Conservation (phyloP, 2,329 filamentous ascomycete genomes). For the Pyrenophora seminiperda region DNA sequence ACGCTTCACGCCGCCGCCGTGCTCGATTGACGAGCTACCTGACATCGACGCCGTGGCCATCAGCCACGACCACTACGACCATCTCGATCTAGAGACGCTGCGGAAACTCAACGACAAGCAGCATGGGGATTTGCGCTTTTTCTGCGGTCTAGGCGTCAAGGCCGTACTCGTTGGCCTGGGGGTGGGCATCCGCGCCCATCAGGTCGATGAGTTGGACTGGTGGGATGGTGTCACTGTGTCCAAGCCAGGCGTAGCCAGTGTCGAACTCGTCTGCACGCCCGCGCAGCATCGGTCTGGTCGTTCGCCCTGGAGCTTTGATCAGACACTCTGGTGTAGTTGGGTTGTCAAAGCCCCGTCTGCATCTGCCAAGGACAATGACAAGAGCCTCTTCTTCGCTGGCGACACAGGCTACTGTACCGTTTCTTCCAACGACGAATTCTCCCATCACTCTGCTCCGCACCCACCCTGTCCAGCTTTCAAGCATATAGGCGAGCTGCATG, state of each 20-base stretch:
- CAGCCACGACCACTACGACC: constrained; percentile 63
- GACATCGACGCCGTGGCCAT: constrained; percentile 59
- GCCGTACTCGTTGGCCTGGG: constrained; percentile 46
- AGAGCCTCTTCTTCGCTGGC: constrained; percentile 55
- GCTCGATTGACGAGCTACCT: constrained; percentile 56
- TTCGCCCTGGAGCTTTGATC: constrained; percentile 47
- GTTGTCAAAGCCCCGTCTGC: constrained; percentile 41
- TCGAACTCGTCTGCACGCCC: constrained; percentile 54
- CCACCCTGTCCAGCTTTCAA: constrained; percentile 56
- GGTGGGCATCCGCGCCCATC: constrained; percentile 43
- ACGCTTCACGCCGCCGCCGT: constrained; percentile 59
- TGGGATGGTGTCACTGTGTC: constrained; percentile 52
- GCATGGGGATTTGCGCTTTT: constrained; percentile 48
- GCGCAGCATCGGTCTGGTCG: constrained; percentile 56
- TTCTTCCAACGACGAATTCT: constrained; percentile 34
- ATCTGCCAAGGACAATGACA: too few relatives aligned
- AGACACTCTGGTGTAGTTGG: constrained; percentile 58
- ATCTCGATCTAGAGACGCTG: constrained; percentile 57
- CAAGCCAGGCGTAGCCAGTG: constrained; percentile 42
- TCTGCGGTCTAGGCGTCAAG: constrained; percentile 51
- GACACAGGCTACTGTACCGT: constrained; percentile 57
- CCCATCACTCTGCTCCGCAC: constrained; percentile 42
- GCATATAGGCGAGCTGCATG: constrained; percentile 53
- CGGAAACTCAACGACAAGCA: constrained; percentile 48
- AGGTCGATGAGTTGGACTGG: constrained; percentile 58